A percentile compares a stretch with the other conserved stretches of the same genome.
Evolutionary conservation across 2,329 filamentous ascomycete species (phyloP).

Genomic region (Neopestalotiopsis rosae): DNA sequence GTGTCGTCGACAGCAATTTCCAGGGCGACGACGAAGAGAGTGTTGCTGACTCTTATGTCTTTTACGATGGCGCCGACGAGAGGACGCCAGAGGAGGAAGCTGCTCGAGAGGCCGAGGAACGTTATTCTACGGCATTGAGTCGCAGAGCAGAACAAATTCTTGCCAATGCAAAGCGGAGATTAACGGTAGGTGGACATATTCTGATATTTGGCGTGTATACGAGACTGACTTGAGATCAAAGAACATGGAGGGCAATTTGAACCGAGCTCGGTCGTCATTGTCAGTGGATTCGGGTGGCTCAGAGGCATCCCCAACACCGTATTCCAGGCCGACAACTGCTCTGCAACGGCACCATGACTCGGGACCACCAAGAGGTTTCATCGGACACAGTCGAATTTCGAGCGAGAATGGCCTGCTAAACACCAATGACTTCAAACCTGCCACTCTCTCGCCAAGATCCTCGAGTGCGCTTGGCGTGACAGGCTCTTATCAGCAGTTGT

Average conservation of each 20-base stretch:
- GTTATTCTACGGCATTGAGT: slow-evolving; percentile 77
- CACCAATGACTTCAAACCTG: slow-evolving; percentile 46
- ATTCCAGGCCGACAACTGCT: slow-evolving; percentile 46
- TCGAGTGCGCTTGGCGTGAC: slow-evolving; percentile 68
- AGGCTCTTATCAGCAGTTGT: slow-evolving; percentile 60
- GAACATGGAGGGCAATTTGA: slow-evolving; percentile 94
- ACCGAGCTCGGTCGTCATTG: slow-evolving; percentile 72
- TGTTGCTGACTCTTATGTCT: slow-evolving; percentile 59
- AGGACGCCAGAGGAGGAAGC: slow-evolving; percentile 31
- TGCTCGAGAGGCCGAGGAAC: slow-evolving; percentile 54
- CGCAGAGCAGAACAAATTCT: slow-evolving; percentile 88
- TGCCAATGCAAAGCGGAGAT: slow-evolving; percentile 86
- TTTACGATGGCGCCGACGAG: slow-evolving; percentile 41
- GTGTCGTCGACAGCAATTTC: slow-evolving; percentile 69
- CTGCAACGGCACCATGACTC: slow-evolving; percentile 37
- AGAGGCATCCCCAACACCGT: slow-evolving; percentile 54
- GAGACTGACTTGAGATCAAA: slow-evolving; percentile 42
- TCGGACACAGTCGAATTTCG: slow-evolving; percentile 63
- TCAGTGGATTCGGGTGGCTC: slow-evolving; percentile 51
- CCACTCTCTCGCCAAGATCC: slow-evolving; percentile 58
- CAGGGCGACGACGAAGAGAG: slow-evolving; percentile 73
- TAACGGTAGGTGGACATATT: slow-evolving; percentile 69
- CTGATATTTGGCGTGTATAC: too few relatives aligned
- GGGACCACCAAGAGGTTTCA: slow-evolving; percentile 31
- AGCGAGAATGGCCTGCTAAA: slow-evolving; percentile 61